Conservation (phyloP, 164 flowering plant genomes). For the Buxus sempervirens region DNA sequence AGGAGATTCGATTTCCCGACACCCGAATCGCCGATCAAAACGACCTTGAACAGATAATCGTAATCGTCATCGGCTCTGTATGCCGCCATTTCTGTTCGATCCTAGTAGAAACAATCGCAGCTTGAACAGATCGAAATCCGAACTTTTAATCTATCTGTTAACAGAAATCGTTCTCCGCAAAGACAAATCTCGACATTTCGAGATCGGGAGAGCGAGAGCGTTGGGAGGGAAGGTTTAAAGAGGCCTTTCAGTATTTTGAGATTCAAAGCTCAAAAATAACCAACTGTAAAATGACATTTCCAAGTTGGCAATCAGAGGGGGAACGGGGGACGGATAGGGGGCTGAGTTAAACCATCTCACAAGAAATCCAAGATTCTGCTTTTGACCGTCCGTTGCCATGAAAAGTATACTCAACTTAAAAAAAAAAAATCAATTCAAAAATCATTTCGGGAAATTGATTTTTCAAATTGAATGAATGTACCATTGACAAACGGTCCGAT, state of each 20-base stretch:
- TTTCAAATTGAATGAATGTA: no score
- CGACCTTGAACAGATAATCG: constrained; percentile 74
- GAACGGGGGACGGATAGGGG: no score
- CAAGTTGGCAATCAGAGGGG: no score
- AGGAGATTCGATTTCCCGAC: constrained; percentile 63
- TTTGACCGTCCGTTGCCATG: no score
- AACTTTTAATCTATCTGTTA: neutral
- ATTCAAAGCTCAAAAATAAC: neutral
- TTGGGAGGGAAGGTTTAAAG: neutral
- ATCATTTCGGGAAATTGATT: no score
- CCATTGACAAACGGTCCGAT: no score
- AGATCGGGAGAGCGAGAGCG: neutral
- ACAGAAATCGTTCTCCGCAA: neutral
- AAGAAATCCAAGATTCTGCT: no score
- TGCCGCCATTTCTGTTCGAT: constrained; percentile 26
- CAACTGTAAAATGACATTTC: no score
- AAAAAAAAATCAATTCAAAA: no score
- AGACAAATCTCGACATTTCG: constrained; percentile 2
- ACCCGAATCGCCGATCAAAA: constrained; percentile 71
- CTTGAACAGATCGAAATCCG: neutral
- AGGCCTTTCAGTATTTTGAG: neutral
- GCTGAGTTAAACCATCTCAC: no score
- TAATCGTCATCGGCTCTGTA: constrained; percentile 74
- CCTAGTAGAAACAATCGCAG: constrained; percentile 6
- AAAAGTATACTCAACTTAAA: no score